Evolutionary conservation across 495 filamentous ascomycete species (phyloP).

Genomic region (Penicillium subrubescens): DNA sequence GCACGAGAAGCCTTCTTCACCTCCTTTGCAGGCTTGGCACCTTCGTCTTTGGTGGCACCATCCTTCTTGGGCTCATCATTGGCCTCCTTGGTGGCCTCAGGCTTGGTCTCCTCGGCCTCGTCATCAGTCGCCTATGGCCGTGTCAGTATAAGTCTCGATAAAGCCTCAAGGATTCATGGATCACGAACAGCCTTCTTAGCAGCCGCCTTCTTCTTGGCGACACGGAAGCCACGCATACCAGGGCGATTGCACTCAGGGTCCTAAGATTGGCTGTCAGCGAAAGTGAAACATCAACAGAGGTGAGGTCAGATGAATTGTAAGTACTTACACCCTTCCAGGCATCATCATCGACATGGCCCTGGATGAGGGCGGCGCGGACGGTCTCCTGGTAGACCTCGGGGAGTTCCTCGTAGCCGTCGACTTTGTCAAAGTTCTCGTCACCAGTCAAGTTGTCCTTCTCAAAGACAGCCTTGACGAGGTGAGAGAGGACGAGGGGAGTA

Average conservation of each 20-base stretch:
- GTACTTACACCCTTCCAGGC: conserved; percentile 76
- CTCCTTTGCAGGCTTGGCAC: conserved; percentile 7
- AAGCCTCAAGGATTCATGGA: not conserved
- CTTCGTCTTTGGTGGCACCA: not conserved
- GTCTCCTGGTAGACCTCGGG: conserved; percentile 62
- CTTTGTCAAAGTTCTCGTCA: conserved; percentile 41
- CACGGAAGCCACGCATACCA: conserved; percentile 62
- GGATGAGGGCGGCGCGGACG: conserved; percentile 59
- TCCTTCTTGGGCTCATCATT: not conserved
- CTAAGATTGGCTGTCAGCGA: conserved; percentile 36
- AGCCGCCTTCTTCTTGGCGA: conserved; percentile 14
- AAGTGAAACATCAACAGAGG: not conserved
- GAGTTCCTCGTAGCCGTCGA: conserved; percentile 78
- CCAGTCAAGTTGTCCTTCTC: conserved; percentile 10
- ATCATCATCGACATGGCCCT: conserved; percentile 73
- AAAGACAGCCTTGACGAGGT: conserved; percentile 51
- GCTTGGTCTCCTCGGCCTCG: conserved; percentile 2
- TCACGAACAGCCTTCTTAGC: conserved; percentile 31
- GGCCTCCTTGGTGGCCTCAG: not conserved
- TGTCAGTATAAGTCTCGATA: not conserved
- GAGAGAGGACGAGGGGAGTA: conserved; percentile 62
- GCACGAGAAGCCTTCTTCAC: conserved; percentile 18
- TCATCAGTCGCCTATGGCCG: not conserved
- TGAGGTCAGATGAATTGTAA: not conserved
- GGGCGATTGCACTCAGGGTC: conserved; percentile 70